Conservation (phyloP, 2,329 filamentous ascomycete genomes). For the Fusarium chuoi region DNA sequence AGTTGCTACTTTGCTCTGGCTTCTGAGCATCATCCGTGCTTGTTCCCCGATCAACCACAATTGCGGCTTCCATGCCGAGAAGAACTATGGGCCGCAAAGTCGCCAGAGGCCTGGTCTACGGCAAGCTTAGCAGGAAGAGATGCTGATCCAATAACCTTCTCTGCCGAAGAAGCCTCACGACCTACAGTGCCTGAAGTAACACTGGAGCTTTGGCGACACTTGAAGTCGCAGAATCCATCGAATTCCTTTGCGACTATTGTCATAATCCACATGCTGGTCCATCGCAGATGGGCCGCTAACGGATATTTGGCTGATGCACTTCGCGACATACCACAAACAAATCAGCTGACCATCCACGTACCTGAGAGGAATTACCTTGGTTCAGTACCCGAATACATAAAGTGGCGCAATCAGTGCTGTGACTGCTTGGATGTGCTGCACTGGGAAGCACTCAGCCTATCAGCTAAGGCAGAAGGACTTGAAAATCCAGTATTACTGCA, state of each 20-base stretch:
- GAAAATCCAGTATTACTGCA: background rate
- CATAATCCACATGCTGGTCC: background rate
- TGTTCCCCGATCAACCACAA: background rate
- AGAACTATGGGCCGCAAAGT: background rate
- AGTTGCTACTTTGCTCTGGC: background rate
- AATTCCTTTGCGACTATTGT: background rate
- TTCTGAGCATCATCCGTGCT: background rate
- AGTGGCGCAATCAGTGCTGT: background rate
- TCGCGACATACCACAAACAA: background rate
- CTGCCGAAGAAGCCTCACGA: background rate
- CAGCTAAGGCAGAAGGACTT: background rate
- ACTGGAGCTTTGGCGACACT: background rate
- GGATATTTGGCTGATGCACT: background rate
- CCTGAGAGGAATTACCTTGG: background rate
- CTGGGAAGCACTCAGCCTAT: background rate
- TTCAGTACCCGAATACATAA: background rate
- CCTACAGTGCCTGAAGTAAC: background rate
- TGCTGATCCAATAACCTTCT: background rate
- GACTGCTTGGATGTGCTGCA: background rate
- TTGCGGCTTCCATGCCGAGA: background rate
- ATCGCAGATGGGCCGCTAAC: background rate
- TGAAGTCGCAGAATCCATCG: background rate
- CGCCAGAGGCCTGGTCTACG: background rate
- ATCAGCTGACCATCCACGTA: background rate
- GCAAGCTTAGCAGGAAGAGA: fast-evolving